Evolutionary conservation across 2,329 filamentous ascomycete genomes (phyloP).

Genomic region (Allantophomopsis cytisporea): DNA sequence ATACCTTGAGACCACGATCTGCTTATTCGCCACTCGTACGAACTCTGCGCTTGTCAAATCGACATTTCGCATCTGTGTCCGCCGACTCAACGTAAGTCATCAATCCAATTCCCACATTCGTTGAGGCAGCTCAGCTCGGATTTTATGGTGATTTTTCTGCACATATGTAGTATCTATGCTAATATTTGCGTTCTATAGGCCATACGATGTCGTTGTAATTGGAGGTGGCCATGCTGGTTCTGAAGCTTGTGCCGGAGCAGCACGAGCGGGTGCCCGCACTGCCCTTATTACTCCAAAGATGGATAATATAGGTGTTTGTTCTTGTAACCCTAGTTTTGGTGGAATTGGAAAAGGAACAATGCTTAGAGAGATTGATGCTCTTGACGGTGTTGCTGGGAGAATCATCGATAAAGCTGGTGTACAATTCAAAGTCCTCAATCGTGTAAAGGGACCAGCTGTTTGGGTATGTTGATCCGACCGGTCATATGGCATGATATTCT

Average conservation of each 20-base stretch:
- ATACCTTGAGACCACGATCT: too few relatives aligned
- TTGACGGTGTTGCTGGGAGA: conserved; percentile 78
- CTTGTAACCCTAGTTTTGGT: conserved; percentile 92
- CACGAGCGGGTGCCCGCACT: conserved; percentile 76
- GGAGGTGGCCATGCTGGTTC: conserved; percentile 92
- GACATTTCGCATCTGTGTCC: too few relatives aligned
- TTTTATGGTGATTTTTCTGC: too few relatives aligned
- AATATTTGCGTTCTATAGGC: conserved; percentile 5
- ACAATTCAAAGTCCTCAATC: conserved; percentile 86
- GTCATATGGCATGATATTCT: too few relatives aligned
- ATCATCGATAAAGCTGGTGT: conserved; percentile 89
- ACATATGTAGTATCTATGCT: too few relatives aligned
- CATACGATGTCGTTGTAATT: conserved; percentile 86
- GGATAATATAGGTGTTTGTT: conserved; percentile 86
- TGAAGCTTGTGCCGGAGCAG: conserved; percentile 85
- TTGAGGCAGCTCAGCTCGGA: too few relatives aligned
- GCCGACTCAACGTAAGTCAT: too few relatives aligned
- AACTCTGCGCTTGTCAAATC: too few relatives aligned
- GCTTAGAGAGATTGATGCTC: conserved; percentile 84
- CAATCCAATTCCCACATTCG: too few relatives aligned
- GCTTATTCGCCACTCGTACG: too few relatives aligned
- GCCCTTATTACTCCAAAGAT: conserved; percentile 79
- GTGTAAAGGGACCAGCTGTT: conserved; percentile 83
- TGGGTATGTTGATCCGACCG: conserved; percentile 40
- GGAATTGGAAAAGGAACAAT: conserved; percentile 99